phyloP scores from a whole-genome alignment of 495 filamentous ascomycete genomes.

The Geopyxis carbonaria region DNA sequence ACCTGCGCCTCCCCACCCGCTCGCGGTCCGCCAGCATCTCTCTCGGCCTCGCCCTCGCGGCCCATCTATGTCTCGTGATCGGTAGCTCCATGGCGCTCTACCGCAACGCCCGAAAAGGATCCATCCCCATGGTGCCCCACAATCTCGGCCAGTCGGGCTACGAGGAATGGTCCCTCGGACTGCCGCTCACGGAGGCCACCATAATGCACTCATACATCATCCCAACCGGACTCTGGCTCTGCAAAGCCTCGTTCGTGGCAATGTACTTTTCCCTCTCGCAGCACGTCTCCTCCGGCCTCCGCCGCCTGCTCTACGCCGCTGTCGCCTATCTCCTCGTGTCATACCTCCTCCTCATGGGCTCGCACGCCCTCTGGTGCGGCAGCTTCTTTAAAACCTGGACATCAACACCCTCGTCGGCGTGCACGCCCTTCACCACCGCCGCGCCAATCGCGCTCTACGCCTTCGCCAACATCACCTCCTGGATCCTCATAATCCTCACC shows the following conservation, averaged over 20 bases:
- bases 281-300: not conserved
- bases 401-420: not conserved
- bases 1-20: not conserved
- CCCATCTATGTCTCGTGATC: constrained; percentile 1
- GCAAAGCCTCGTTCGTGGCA: constrained; percentile 7
- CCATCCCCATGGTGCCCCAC: not conserved
- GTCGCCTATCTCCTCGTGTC: constrained; percentile 2
- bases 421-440: constrained; percentile 1
- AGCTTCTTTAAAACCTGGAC: not conserved
- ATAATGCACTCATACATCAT: constrained; percentile 3
- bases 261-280: constrained; percentile 7
- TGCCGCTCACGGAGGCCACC: constrained; percentile 3
- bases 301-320: not conserved
- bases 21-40: constrained; percentile 1
- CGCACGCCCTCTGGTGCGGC: constrained; percentile 4
- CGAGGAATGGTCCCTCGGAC: not conserved
- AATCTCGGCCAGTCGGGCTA: not conserved
- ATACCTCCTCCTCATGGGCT: not conserved
- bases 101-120: not conserved
- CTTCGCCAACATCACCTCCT: constrained; percentile 6
- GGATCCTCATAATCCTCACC: constrained; percentile 1
- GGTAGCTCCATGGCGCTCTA: constrained; percentile 1
- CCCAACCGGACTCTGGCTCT: constrained; percentile 5
- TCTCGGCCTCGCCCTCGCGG: not conserved
- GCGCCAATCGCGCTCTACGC: constrained; percentile 2